These are phyloP conservation scores for Aphanomyces astaci DNA, from an alignment of 352 stramenopile genomes.

Conservation along the genomic window DNA sequence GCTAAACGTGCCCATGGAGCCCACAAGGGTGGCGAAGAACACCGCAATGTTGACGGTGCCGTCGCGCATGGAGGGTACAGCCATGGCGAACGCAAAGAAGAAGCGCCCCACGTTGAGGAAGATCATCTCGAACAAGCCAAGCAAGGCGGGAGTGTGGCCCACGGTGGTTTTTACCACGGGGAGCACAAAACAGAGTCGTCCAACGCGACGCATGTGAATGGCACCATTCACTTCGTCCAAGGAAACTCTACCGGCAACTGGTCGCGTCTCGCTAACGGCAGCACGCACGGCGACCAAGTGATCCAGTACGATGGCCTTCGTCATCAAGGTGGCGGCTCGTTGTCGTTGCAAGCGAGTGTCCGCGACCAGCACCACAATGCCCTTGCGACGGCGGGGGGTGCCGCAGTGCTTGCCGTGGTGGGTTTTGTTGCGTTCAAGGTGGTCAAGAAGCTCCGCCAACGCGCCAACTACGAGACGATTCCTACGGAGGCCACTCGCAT, in stretches of 20 bases:
- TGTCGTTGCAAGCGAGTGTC: background rate
- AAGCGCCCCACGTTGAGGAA: background rate
- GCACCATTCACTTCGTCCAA: background rate
- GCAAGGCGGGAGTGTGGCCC: background rate
- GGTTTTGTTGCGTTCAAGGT: background rate
- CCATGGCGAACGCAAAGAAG: background rate
- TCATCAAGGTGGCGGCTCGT: background rate
- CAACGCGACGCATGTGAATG: background rate
- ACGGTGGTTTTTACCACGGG: background rate
- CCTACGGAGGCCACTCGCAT: background rate
- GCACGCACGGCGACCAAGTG: background rate
- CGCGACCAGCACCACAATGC: background rate
- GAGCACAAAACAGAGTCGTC: background rate
- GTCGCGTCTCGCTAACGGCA: background rate
- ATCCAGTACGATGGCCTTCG: background rate
- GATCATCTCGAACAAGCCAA: background rate
- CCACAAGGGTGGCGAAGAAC: background rate
- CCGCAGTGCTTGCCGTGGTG: background rate
- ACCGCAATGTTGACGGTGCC: background rate
- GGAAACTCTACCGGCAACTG: too few species aligned
- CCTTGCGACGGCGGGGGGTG: background rate
- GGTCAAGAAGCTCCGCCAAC: background rate
- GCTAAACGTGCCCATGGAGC: background rate
- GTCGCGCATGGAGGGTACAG: background rate
- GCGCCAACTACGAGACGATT: conserved; percentile 4